A percentile compares a stretch with the other conserved stretches of the same genome.
These are phyloP conservation scores for Batkoa obscura DNA, from an alignment of 371 early-diverging fungal genomes.

Conservation along the genomic window DNA sequence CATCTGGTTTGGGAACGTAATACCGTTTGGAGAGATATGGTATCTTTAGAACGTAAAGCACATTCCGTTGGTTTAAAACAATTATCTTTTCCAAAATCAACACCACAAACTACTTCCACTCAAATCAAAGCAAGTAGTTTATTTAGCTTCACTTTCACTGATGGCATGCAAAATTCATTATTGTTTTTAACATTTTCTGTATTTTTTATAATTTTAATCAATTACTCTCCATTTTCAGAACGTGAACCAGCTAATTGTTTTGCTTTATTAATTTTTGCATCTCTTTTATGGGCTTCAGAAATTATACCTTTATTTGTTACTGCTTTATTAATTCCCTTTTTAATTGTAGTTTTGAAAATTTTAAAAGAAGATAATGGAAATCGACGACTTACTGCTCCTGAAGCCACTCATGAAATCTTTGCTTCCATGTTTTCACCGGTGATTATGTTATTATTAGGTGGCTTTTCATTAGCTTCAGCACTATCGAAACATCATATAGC, in stretches of 20 bases:
- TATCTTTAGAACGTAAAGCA: slow-evolving; percentile 69
- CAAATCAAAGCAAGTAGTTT: no score
- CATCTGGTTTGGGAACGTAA: slow-evolving; percentile 90
- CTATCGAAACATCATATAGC: slow-evolving; percentile 84
- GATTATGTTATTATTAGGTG: slow-evolving; percentile 88
- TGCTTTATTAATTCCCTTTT: slow-evolving; percentile 66
- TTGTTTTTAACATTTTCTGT: slow-evolving; percentile 14
- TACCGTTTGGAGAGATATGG: slow-evolving; percentile 94
- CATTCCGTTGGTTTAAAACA: slow-evolving; percentile 37
- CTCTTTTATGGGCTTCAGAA: slow-evolving; percentile 74
- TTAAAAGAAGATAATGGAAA: slow-evolving; percentile 36
- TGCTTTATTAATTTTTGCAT: slow-evolving; percentile 72
- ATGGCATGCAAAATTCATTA: background rate
- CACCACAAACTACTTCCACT: background rate
- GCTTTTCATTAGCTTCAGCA: slow-evolving; percentile 87
- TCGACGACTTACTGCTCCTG: slow-evolving; percentile 33
- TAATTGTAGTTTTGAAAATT: slow-evolving; percentile 67
- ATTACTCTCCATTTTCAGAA: slow-evolving; percentile 24
- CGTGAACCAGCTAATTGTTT: slow-evolving; percentile 55
- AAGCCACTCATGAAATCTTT: slow-evolving; percentile 65
- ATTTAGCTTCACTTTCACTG: no score
- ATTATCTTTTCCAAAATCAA: background rate
- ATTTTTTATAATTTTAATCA: no score
- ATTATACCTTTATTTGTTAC: slow-evolving; percentile 90
- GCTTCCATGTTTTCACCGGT: slow-evolving; percentile 87